Conservation (phyloP, 2,329 filamentous ascomycete genomes). For the Diaporthe helianthi region DNA sequence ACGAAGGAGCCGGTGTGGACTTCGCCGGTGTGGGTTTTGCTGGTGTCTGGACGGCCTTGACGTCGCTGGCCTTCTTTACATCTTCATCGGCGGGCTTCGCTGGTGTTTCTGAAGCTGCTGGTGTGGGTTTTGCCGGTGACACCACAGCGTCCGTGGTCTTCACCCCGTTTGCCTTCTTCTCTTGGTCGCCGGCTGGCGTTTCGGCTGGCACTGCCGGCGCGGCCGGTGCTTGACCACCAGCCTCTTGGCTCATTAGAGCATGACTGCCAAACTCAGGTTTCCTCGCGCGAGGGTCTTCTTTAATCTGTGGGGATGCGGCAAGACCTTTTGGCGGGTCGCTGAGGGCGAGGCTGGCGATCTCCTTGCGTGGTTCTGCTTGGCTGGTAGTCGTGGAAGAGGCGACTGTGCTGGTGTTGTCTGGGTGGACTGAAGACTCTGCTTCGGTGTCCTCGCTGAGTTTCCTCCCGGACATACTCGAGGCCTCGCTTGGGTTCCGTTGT, state of each 20-base stretch:
- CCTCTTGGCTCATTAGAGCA: constrained; percentile 17
- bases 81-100: background rate
- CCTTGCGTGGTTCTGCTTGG: constrained; percentile 9
- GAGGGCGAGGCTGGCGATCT: constrained; percentile 4
- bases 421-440: constrained; percentile 46
- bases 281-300: constrained; percentile 19
- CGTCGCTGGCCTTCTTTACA: background rate
- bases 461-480: constrained; percentile 48
- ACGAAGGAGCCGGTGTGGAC: background rate
- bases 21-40: background rate
- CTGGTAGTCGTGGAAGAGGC: constrained; percentile 15
- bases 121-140: background rate
- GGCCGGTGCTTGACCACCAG: constrained; percentile 22
- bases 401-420: constrained; percentile 48
- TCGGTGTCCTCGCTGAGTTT: constrained; percentile 49
- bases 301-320: constrained; percentile 33
- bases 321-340: constrained; percentile 28
- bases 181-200: background rate
- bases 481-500: constrained; percentile 50
- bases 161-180: background rate
- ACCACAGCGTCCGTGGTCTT: background rate
- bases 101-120: background rate
- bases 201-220: constrained; percentile 8
- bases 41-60: background rate
- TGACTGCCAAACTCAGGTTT: constrained; percentile 4